Conservation (phyloP, 768 basidiomycete genomes). For the Leucosporidium scottii region DNA sequence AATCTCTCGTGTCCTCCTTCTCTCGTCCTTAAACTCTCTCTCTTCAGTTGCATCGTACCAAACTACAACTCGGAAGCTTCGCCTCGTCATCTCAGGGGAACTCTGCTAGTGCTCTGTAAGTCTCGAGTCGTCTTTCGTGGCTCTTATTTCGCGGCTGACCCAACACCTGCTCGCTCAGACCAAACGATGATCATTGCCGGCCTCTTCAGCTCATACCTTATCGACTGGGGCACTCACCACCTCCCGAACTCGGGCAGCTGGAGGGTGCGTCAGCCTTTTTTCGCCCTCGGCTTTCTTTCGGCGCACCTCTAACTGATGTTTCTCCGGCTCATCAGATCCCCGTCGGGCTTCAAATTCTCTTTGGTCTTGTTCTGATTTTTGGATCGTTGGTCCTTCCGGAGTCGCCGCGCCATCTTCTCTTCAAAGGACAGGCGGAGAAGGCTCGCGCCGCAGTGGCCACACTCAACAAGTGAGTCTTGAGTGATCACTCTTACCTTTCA, state of each 20-base stretch:
- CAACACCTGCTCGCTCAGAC: too few relatives aligned
- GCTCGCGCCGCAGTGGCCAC: constrained; percentile 60
- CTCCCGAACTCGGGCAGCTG: constrained; percentile 59
- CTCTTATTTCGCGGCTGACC: too few relatives aligned
- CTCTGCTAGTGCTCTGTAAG: too few relatives aligned
- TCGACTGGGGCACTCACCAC: constrained; percentile 60
- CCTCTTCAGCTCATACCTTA: constrained; percentile 62
- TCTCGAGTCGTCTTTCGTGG: too few relatives aligned
- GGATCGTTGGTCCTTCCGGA: constrained; percentile 58
- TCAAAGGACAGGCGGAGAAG: constrained; percentile 44
- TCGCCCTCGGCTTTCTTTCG: too few relatives aligned
- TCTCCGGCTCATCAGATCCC: too few relatives aligned
- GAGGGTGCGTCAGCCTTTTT: constrained; percentile 46
- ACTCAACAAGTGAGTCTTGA: constrained; percentile 52
- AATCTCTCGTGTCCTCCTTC: too few relatives aligned
- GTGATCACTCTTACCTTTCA: too few relatives aligned
- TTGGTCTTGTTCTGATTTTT: constrained; percentile 60
- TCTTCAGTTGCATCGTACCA: too few relatives aligned
- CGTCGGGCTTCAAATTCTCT: constrained; percentile 63
- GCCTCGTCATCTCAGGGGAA: constrained; percentile 65
- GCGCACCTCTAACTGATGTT: too few relatives aligned
- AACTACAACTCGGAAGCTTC: constrained; percentile 73
- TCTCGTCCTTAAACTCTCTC: too few relatives aligned
- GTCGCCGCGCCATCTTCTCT: constrained; percentile 53
- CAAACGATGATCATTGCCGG: constrained; percentile 50